phyloP scores from a whole-genome alignment of 106 monocot genomes.

The Allium cepa region DNA sequence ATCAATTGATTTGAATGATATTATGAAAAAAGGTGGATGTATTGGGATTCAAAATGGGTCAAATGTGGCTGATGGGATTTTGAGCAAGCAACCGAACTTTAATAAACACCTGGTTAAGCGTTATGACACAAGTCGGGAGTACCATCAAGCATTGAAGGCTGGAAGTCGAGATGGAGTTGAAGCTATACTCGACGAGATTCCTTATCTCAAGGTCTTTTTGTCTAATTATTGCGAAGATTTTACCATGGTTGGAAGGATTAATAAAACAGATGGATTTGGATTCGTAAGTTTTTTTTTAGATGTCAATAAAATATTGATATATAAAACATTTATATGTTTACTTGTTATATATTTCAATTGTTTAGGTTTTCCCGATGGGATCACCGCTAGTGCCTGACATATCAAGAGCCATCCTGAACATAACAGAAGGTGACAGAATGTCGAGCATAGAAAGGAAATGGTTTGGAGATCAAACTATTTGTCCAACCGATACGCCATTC shows the following conservation, averaged over 20 bases:
- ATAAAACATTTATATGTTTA: neutral
- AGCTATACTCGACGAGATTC: conserved; percentile 17
- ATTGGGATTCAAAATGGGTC: conserved; percentile 51
- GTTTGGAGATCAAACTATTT: conserved; percentile 40
- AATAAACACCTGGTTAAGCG: conserved; percentile 9
- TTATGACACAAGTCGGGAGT: conserved; percentile 15
- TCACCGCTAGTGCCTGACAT: conserved; percentile 49
- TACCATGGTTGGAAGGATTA: conserved; percentile 8
- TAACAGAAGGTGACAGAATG: conserved; percentile 50
- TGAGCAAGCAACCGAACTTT: conserved; percentile 11
- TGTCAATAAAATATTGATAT: neutral
- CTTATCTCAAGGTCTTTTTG: conserved; percentile 18
- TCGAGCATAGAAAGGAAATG: conserved; percentile 43
- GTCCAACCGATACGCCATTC: conserved; percentile 13
- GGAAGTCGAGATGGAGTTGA: conserved; percentile 18
- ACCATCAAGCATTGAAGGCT: conserved; percentile 16
- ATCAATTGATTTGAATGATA: conserved; percentile 31
- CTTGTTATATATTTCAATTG: neutral
- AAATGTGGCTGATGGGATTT: conserved; percentile 12
- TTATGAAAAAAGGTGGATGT: conserved; percentile 20
- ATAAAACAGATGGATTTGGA: conserved; percentile 22
- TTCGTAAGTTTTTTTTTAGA: conserved; percentile 8
- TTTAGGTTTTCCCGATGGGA: conserved; percentile 52
- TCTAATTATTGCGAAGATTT: neutral
- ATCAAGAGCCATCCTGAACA: conserved; percentile 49